Base-by-base conservation (phyloP, 441 rosid species). In the Gossypium laxum region DNA sequence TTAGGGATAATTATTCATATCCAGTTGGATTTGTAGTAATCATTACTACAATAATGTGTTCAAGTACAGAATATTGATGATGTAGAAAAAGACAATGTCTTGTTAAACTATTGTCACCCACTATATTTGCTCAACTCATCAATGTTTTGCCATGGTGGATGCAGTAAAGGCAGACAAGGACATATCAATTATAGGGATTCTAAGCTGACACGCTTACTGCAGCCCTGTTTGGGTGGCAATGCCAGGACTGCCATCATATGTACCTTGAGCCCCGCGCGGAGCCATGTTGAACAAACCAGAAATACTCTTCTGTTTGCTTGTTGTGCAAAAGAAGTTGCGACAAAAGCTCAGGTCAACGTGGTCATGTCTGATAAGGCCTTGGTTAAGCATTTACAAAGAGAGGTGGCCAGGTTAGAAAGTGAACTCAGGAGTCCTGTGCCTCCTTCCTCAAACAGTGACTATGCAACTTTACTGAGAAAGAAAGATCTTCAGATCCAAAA, bases 291-390 rank as follows among this genome's bases (percentile, higher is more conserved):
- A 81, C 98, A 90, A 83, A 89, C 98, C 47, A 83, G 97, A 84
- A 94, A 94, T 82, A 94, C 98, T 4, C 98, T 94, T 72, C 77
- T 94, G 82, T 94, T 94, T 82, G 98, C 98, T 69, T 90, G 94
- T 74, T 89, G 94, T 84, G 98, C 98, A 52, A 94, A 94, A 82
- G 98, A 94, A 89, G 94, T 94, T 62, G 82, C 93, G 30, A 92
- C 96, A 22, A 94, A 90, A 77, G 97, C 97, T 55, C 96, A 92
- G 77, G 96, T 94, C 69, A 94, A 94, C 75, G 94, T 94, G 50
- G 93, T 94, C 55, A 89, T 92, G 98, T 94, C 99, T 61, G 98
- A 94, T 79, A 91, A 91, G 85, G 93, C 97, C 15, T 82, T 86
- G 80, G 96, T 92, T 61, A 92, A 94, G 89, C 98, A 92, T 66